These are phyloP conservation scores for Aspergillus coremiiformis DNA, from an alignment of 495 filamentous ascomycete genomes.

Conservation along the genomic window DNA sequence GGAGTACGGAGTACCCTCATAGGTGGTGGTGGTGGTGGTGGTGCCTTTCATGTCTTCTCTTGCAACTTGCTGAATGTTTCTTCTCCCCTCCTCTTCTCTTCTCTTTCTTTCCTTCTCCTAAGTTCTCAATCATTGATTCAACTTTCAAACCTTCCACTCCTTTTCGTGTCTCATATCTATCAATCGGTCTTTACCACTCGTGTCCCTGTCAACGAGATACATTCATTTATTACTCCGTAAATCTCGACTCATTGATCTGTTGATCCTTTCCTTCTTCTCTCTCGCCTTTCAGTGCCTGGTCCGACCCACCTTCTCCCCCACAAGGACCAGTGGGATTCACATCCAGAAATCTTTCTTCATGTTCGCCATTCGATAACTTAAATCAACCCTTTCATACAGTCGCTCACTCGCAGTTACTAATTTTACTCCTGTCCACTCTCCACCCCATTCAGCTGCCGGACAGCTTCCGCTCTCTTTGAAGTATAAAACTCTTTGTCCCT, in stretches of 20 bases:
- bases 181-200: not conserved
- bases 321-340: not conserved
- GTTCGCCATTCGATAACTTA: not conserved
- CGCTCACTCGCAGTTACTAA: not conserved
- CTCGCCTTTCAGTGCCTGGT: not conserved
- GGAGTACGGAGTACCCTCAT: no score
- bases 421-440: no score
- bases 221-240: not conserved
- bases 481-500: not conserved
- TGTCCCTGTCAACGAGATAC: not conserved
- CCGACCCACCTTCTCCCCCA: constrained; percentile 2
- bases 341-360: not conserved
- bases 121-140: no score
- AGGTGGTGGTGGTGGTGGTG: no score
- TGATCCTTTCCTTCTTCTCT: not conserved
- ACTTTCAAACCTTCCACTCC: no score
- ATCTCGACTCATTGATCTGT: not conserved
- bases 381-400: not conserved
- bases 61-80: not conserved
- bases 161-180: not conserved
- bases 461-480: constrained; percentile 6
- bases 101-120: not conserved
- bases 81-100: not conserved
- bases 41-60: no score
- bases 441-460: constrained; percentile 1